phyloP scores from a whole-genome alignment of 2,329 filamentous ascomycete species.

The Botrytis medusae region DNA sequence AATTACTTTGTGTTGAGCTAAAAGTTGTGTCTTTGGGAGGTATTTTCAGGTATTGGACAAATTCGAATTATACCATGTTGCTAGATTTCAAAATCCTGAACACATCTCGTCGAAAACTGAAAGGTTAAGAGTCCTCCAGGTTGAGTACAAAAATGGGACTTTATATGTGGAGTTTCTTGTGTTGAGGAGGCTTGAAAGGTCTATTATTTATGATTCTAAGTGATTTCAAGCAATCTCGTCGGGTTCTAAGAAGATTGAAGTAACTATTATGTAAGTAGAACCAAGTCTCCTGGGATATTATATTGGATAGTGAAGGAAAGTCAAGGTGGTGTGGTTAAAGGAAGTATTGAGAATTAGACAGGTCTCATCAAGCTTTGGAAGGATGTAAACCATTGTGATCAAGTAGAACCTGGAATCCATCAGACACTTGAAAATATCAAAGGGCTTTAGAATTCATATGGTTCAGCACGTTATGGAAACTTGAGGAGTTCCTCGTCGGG shows the following conservation, averaged over 20 bases:
- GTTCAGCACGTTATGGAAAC: accelerated
- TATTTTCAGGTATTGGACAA: background rate
- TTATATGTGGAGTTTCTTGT: background rate
- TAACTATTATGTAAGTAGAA: background rate
- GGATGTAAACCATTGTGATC: background rate
- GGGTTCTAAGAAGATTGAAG: background rate
- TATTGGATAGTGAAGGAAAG: background rate
- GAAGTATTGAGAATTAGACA: accelerated
- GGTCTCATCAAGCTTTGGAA: no score
- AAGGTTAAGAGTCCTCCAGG: background rate
- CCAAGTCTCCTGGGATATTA: background rate
- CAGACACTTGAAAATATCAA: no score
- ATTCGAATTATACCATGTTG: background rate
- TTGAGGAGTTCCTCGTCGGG: no score
- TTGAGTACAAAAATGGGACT: background rate
- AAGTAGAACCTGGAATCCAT: accelerated
- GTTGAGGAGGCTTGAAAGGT: background rate
- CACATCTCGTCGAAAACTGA: background rate
- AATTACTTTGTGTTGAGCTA: background rate
- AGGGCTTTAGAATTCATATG: background rate
- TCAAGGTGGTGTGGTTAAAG: background rate
- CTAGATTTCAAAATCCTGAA: no score
- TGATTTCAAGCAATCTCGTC: background rate
- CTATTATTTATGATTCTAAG: no score
- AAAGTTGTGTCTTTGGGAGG: background rate